phyloP scores from a whole-genome alignment of 345 rosid species.

The Lenwebbia sp. region DNA sequence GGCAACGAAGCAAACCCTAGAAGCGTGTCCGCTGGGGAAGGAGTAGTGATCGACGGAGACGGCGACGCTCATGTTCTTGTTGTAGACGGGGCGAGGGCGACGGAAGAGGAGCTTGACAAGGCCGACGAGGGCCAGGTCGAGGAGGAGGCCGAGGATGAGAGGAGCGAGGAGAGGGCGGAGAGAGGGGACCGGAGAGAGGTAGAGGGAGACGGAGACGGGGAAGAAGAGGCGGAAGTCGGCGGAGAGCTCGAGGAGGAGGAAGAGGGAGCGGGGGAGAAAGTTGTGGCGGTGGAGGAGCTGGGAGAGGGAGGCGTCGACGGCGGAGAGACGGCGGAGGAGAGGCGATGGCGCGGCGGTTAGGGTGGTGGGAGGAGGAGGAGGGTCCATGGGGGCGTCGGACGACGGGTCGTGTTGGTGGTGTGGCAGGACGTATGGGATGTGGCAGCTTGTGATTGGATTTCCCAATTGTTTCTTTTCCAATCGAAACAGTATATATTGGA shows the following conservation, averaged over 20 bases:
- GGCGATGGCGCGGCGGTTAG: neutral
- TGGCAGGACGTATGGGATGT: neutral
- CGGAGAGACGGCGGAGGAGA: constrained; percentile 18
- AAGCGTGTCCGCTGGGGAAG: constrained; percentile 92
- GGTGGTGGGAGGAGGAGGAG: neutral
- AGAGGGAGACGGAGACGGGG: constrained; percentile 56
- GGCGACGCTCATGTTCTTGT: constrained; percentile 64
- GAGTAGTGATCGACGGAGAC: constrained; percentile 73
- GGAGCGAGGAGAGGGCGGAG: constrained; percentile 36
- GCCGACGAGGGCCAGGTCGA: constrained; percentile 65
- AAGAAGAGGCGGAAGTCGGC: constrained; percentile 82
- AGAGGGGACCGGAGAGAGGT: constrained; percentile 24
- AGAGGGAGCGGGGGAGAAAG: constrained; percentile 33
- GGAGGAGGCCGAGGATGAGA: constrained; percentile 71
- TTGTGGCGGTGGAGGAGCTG: constrained; percentile 40
- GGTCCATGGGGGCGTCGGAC: neutral
- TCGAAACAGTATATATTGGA: neutral
- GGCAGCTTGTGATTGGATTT: neutral
- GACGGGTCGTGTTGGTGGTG: neutral
- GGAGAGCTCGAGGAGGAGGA: constrained; percentile 59
- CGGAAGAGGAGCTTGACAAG: constrained; percentile 61
- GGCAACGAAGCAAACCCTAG: constrained; percentile 70
- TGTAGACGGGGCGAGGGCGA: constrained; percentile 79
- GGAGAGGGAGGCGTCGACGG: constrained; percentile 44
- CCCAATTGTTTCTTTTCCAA: neutral